Evolutionary conservation across 2,329 filamentous ascomycete genomes (phyloP), one percentile per base, ranked within the genome.

Genomic region (Phaeosphaeriaceae sp.): DNA sequence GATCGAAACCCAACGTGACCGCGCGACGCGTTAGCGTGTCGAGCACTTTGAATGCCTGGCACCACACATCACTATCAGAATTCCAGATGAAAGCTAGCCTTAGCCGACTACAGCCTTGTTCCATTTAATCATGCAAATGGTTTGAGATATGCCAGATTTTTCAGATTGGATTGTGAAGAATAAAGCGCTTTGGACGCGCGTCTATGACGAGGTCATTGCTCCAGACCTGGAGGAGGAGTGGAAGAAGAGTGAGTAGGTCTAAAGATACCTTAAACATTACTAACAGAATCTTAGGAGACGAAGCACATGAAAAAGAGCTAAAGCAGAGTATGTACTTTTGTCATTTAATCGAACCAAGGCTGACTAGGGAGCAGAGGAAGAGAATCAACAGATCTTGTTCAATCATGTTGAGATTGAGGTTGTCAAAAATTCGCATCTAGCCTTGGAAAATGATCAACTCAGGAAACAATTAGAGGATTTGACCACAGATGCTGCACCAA

Each of bases 181-280:
- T 18, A 67, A 59, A 41, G 49, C 47, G 29, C 43, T 66, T 6
- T 67, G 63, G 65, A 60, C 55, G 30, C 65, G 66, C 46, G 62
- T 71, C 39, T 68, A 63, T 37, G 61, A 71, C 65, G 68, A 71
- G 59, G 61, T 71, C 58, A 69, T 71, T 21, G 51, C 55, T 36
- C 65, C 67, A n/a, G 56, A 66, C 34, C 42, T 70, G 1, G 63
- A 70, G 50, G 56, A 62, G 46, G 68, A 73, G 47, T 66, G 68
- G 62, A 66, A 66, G 50, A 66, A 56, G 46, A 64, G 71, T 72
- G 52, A n/a, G 61, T 54, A 21, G 33, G 3, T 11, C 32, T 42
- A 17, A 36, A 7, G 6, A 50, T 21, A 41, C 41, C 28, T 41
- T 21, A n/a, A 20, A 16, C 30, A 21, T 42, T 28, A 23, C 49